Percentiles rank a stretch among this genome's conserved stretches.
Conservation (phyloP, 441 rosid genomes). For the Pelargonium myrrhifolium region DNA sequence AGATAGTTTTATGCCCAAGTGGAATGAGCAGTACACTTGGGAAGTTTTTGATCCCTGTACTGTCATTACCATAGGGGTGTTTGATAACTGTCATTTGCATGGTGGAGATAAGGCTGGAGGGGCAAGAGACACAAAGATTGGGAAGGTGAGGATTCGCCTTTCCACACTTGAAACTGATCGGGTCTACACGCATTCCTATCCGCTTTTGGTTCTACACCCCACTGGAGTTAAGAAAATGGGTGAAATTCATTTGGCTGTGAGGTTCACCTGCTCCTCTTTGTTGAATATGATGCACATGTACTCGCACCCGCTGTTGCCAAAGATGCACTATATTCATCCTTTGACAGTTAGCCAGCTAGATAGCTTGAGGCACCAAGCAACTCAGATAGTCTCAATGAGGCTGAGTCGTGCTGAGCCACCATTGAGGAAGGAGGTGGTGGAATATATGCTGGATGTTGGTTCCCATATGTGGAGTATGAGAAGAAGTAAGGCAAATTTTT, state of each 20-base stretch:
- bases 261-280: conserved; percentile 63
- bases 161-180: conserved; percentile 77
- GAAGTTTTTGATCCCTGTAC: conserved; percentile 91
- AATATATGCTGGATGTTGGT: conserved; percentile 85
- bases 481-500: conserved; percentile 84
- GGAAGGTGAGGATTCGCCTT: conserved; percentile 77
- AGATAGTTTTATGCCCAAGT: conserved; percentile 57
- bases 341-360: conserved; percentile 78
- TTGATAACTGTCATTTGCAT: conserved; percentile 60
- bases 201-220: conserved; percentile 65
- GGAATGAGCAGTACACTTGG: conserved; percentile 97
- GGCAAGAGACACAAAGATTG: conserved; percentile 55
- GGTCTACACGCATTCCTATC: conserved; percentile 78
- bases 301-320: conserved; percentile 73
- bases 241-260: conserved; percentile 69
- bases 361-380: conserved; percentile 77
- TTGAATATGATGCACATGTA: conserved; percentile 71
- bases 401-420: conserved; percentile 84
- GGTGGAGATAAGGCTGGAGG: conserved; percentile 42
- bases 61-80: conserved; percentile 78
- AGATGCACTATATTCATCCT: conserved; percentile 85
- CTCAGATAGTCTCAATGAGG: conserved; percentile 72
- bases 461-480: conserved; percentile 92
- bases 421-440: conserved; percentile 74
- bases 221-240: conserved; percentile 82